Evolutionary conservation across 2,329 filamentous ascomycete genomes (phyloP).

Genomic region (Pseudopithomyces maydicus): DNA sequence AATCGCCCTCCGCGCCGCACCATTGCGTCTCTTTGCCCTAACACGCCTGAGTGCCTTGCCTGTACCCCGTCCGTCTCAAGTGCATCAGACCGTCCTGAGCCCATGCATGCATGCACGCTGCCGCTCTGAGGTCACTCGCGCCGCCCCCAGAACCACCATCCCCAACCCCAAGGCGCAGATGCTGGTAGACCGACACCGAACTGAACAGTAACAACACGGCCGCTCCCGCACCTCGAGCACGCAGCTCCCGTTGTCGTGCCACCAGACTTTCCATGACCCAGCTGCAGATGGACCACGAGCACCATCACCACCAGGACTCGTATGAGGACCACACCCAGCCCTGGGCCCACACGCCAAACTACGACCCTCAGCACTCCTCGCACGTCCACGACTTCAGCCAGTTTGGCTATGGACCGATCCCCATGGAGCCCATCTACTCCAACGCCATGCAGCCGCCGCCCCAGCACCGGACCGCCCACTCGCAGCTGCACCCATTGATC

Average conservation of each 20-base stretch:
- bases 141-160: constrained; percentile 35
- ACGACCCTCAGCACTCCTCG: constrained; percentile 44
- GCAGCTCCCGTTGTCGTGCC: constrained; percentile 20
- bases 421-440: constrained; percentile 48
- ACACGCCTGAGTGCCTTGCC: constrained; percentile 23
- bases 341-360: constrained; percentile 40
- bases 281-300: constrained; percentile 48
- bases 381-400: constrained; percentile 48
- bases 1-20: constrained; percentile 19
- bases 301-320: constrained; percentile 38
- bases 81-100: constrained; percentile 27
- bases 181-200: constrained; percentile 31
- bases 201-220: constrained; percentile 34
- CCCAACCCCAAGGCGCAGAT: constrained; percentile 34
- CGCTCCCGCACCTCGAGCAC: constrained; percentile 32
- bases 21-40: constrained; percentile 12
- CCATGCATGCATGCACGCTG: constrained; percentile 47
- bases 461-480: constrained; percentile 43
- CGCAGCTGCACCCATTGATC: constrained; percentile 48
- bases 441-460: constrained; percentile 45
- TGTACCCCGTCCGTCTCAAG: not conserved
- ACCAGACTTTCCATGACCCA: constrained; percentile 43
- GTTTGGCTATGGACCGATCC: constrained; percentile 45
- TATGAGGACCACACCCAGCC: constrained; percentile 40
- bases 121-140: constrained; percentile 37